Percentiles rank a stretch among this genome's conserved stretches.
phyloP scores from a whole-genome alignment of 73 alveolate genomes.

The Uronychia binucleata region DNA sequence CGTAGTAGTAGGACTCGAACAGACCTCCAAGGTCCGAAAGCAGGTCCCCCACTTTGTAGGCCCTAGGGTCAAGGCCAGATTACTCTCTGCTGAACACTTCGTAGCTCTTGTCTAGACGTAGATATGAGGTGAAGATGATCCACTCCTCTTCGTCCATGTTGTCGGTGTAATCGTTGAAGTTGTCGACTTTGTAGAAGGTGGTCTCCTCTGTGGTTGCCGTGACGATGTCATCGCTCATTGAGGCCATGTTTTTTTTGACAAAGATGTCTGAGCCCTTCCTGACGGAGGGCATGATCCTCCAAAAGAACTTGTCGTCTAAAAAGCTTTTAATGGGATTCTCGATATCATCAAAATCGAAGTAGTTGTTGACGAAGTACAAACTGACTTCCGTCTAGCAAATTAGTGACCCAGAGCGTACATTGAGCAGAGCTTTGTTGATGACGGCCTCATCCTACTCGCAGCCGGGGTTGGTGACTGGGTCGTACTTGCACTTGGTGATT shows the following conservation, averaged over 20 bases:
- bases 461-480: not conserved
- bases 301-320: conserved; percentile 40
- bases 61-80: not conserved
- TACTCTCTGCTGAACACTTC: not conserved
- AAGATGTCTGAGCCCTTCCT: conserved; percentile 26
- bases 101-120: not conserved
- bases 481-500: not conserved
- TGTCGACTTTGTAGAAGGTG: conserved; percentile 12
- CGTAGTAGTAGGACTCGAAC: conserved; percentile 1
- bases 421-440: not conserved
- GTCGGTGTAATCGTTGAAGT: not conserved
- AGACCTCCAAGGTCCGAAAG: conserved; percentile 54
- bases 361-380: not conserved
- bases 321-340: conserved; percentile 20
- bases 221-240: conserved; percentile 19
- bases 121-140: not conserved
- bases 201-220: not conserved
- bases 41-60: conserved; percentile 23
- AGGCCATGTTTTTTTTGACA: conserved; percentile 13
- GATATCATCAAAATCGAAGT: conserved; percentile 8
- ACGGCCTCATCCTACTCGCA: not conserved
- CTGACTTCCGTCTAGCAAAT: not conserved
- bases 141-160: not conserved
- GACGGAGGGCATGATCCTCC: conserved; percentile 15
- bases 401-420: not conserved